Evolutionary conservation across 1,139 yeast genomes (phyloP).

Genomic region (Zygoascus sp.): DNA sequence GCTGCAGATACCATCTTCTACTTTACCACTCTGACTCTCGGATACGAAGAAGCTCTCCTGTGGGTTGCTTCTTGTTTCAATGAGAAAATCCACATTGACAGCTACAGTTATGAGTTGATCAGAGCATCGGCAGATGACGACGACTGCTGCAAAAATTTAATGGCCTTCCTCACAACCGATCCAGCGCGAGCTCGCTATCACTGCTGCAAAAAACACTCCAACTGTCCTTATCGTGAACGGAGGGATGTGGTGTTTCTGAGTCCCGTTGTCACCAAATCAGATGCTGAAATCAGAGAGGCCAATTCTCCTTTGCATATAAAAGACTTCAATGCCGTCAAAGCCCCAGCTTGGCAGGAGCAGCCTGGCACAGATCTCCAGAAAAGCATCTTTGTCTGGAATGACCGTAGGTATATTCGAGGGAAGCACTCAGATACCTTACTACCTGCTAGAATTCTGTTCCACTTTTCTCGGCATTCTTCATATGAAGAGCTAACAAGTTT

Average conservation of each 20-base stretch:
- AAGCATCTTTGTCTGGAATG: slow-evolving; percentile 10
- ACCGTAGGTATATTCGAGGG: slow-evolving; percentile 15
- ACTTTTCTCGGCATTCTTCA: slow-evolving; percentile 56
- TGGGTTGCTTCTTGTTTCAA: slow-evolving; percentile 37
- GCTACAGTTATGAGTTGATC: slow-evolving; percentile 29
- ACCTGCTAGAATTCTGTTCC: slow-evolving; percentile 40
- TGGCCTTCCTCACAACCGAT: slow-evolving; percentile 23
- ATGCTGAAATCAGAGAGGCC: slow-evolving; percentile 36
- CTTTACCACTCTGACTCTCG: slow-evolving; percentile 44
- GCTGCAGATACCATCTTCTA: slow-evolving; percentile 44
- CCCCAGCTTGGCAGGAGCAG: slow-evolving; percentile 18
- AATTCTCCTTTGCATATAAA: slow-evolving; percentile 12
- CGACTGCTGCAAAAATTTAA: slow-evolving; percentile 13
- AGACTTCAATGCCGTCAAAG: slow-evolving; percentile 5
- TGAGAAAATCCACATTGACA: slow-evolving; percentile 38
- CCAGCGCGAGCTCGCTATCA: slow-evolving; percentile 32
- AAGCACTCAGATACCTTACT: slow-evolving; percentile 35
- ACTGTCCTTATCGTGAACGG: slow-evolving; percentile 23
- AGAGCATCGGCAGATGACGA: slow-evolving; percentile 14
- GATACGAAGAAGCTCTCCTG: slow-evolving; percentile 56
- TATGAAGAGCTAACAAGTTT: slow-evolving; percentile 44
- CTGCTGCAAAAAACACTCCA: slow-evolving; percentile 30
- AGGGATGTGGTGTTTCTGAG: slow-evolving; percentile 30
- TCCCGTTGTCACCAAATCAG: slow-evolving; percentile 43
- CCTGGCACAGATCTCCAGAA: slow-evolving; percentile 3